Conservation (phyloP, 1,139 yeast genomes). For the Scheffersomyces lignicola region DNA sequence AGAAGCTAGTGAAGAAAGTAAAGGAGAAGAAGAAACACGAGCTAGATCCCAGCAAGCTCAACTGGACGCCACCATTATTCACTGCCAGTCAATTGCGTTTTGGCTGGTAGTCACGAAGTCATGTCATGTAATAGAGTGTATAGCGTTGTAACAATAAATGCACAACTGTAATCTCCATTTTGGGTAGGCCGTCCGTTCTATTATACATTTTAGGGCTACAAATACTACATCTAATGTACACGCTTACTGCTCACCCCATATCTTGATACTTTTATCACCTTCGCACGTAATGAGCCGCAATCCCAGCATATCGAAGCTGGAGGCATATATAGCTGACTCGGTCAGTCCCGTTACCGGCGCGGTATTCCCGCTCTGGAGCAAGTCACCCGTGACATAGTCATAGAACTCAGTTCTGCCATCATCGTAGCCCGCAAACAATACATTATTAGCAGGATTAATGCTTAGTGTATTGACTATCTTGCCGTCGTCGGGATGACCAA, state of each 20-base stretch:
- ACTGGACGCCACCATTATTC: conserved; percentile 95
- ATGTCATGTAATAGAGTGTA: not conserved
- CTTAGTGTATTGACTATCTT: conserved; percentile 67
- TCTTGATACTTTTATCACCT: conserved; percentile 83
- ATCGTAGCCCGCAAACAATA: conserved; percentile 81
- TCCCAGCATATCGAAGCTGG: conserved; percentile 80
- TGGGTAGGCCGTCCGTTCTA: too few relatives aligned
- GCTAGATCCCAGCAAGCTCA: conserved; percentile 67
- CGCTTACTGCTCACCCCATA: conserved; percentile 63
- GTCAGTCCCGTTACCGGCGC: conserved; percentile 67
- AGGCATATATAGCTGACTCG: conserved; percentile 66
- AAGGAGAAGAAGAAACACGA: conserved; percentile 71
- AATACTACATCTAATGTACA: conserved; percentile 3
- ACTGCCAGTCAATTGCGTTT: conserved; percentile 94
- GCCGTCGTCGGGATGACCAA: conserved; percentile 25
- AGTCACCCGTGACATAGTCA: conserved; percentile 73
- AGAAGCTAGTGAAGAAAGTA: conserved; percentile 58
- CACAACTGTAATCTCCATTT: too few relatives aligned
- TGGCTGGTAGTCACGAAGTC: conserved; percentile 64
- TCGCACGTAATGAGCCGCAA: conserved; percentile 81
- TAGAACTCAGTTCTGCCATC: conserved; percentile 76
- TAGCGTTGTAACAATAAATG: too few relatives aligned
- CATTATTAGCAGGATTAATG: conserved; percentile 61
- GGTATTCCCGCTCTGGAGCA: conserved; percentile 56
- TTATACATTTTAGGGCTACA: not conserved